A percentile compares a stretch with the other conserved stretches of the same genome.
phyloP scores from a whole-genome alignment of 495 filamentous ascomycete genomes.

The Beverwykella pulmonaria region DNA sequence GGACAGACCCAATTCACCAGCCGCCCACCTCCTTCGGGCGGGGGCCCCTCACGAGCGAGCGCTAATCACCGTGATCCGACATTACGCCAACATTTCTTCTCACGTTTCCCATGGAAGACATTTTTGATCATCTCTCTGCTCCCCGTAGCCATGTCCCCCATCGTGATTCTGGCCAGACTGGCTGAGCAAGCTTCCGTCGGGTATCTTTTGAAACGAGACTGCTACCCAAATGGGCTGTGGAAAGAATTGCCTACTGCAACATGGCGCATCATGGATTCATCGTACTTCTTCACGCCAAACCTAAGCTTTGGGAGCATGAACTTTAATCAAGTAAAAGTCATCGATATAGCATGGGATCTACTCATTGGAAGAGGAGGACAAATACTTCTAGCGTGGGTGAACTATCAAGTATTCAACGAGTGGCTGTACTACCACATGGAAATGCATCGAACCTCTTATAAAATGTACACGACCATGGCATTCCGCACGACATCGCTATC shows the following conservation, averaged over 20 bases:
- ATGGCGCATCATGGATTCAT: conserved; percentile 34
- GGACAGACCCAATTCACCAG: conserved; percentile 1
- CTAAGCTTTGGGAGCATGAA: conserved; percentile 53
- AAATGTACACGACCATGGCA: conserved; percentile 35
- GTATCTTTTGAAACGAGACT: conserved; percentile 7
- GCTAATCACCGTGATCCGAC: neutral
- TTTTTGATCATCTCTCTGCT: conserved; percentile 9
- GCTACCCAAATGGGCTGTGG: conserved; percentile 36
- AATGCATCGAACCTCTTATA: conserved; percentile 30
- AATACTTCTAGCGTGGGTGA: conserved; percentile 35
- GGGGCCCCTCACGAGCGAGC: neutral
- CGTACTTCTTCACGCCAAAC: conserved; percentile 34
- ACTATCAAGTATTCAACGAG: conserved; percentile 41
- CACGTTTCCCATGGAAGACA: conserved; percentile 20
- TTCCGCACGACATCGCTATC: conserved; percentile 29
- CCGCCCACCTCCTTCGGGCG: conserved; percentile 2
- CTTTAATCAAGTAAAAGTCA: conserved; percentile 40
- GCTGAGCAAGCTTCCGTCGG: conserved; percentile 19
- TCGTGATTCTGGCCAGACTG: conserved; percentile 16
- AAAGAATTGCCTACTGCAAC: conserved; percentile 19
- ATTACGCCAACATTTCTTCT: neutral
- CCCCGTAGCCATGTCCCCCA: conserved; percentile 15
- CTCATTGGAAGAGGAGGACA: conserved; percentile 40
- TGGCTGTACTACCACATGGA: conserved; percentile 38
- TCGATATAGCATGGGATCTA: conserved; percentile 43